These are phyloP conservation scores for Fusarium dlaminii DNA, from an alignment of 2,329 filamentous ascomycete species.

Conservation along the genomic window DNA sequence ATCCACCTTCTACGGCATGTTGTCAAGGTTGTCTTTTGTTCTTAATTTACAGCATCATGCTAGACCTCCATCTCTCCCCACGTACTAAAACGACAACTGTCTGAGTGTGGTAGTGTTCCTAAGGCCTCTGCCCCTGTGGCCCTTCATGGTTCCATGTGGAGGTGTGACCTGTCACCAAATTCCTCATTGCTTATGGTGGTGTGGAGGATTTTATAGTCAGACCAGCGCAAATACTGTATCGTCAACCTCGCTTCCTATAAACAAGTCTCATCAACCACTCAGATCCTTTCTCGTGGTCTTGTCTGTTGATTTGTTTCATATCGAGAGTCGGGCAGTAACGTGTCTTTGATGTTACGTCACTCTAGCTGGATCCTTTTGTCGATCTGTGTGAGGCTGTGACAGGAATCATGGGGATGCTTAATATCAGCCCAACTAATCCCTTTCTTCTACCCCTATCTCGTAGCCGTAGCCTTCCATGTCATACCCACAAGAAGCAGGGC, in stretches of 20 bases:
- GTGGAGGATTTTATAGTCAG: not conserved
- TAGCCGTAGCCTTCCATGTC: not conserved
- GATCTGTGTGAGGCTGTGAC: conserved; percentile 31
- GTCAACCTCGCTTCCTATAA: conserved; percentile 9
- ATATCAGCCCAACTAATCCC: not conserved
- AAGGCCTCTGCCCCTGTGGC: conserved; percentile 2
- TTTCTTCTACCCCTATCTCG: not conserved
- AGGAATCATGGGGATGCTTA: conserved; percentile 9
- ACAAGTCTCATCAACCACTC: conserved; percentile 1
- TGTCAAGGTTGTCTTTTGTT: conserved; percentile 6
- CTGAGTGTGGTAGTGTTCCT: conserved; percentile 1
- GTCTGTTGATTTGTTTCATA: not conserved
- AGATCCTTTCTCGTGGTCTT: not conserved
- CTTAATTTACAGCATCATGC: not conserved
- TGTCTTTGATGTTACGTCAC: conserved; percentile 30
- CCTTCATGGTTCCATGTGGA: conserved; percentile 11
- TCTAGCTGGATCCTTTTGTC: conserved; percentile 19
- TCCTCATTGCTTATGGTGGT: not conserved
- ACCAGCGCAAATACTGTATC: not conserved
- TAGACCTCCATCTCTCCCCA: not conserved
- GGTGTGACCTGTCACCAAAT: conserved; percentile 1
- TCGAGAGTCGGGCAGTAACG: conserved; percentile 1
- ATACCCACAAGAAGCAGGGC: not conserved
- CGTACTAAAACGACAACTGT: conserved; percentile 19
- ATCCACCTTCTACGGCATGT: not conserved